A percentile compares a stretch with the other conserved stretches of the same genome.
Conservation (phyloP, 2,329 filamentous ascomycete genomes). For the Ceratocystis alfenasii region DNA sequence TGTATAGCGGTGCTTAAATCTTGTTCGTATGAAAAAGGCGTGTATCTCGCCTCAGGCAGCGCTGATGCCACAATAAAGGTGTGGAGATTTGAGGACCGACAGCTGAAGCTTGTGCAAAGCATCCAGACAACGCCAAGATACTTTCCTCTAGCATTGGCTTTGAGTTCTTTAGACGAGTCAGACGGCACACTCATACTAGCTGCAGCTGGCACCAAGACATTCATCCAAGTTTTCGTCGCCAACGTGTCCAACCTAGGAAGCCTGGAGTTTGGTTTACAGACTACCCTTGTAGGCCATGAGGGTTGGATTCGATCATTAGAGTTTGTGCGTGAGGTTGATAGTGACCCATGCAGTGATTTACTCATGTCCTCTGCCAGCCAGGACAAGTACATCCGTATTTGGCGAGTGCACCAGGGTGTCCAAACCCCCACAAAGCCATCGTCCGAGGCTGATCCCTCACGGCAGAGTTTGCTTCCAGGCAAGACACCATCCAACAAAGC, state of each 20-base stretch:
- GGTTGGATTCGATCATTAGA: slow-evolving; percentile 84
- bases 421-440: slow-evolving; percentile 46
- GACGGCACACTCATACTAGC: slow-evolving; percentile 55
- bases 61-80: slow-evolving; percentile 62
- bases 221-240: slow-evolving; percentile 67
- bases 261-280: slow-evolving; percentile 54
- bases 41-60: slow-evolving; percentile 62
- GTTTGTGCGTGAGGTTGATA: slow-evolving; percentile 46
- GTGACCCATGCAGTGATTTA: slow-evolving; percentile 46
- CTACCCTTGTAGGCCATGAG: slow-evolving; percentile 78
- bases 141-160: slow-evolving; percentile 66
- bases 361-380: slow-evolving; percentile 88
- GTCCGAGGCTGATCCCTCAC: slow-evolving; percentile 42
- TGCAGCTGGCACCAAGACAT: slow-evolving; percentile 70
- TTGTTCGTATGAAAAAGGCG: slow-evolving; percentile 26
- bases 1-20: slow-evolving; percentile 41
- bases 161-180: slow-evolving; percentile 46
- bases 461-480: slow-evolving; percentile 49
- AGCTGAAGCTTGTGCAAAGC: slow-evolving; percentile 49
- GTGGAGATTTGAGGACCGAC: slow-evolving; percentile 52
- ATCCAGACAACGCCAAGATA: slow-evolving; percentile 65
- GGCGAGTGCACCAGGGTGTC: slow-evolving; percentile 66
- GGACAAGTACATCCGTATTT: slow-evolving; percentile 92
- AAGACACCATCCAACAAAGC: slow-evolving; percentile 81
- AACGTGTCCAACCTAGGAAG: slow-evolving; percentile 30